Conservation (phyloP, 257 asterid species). For the Anisodus acutangulus region DNA sequence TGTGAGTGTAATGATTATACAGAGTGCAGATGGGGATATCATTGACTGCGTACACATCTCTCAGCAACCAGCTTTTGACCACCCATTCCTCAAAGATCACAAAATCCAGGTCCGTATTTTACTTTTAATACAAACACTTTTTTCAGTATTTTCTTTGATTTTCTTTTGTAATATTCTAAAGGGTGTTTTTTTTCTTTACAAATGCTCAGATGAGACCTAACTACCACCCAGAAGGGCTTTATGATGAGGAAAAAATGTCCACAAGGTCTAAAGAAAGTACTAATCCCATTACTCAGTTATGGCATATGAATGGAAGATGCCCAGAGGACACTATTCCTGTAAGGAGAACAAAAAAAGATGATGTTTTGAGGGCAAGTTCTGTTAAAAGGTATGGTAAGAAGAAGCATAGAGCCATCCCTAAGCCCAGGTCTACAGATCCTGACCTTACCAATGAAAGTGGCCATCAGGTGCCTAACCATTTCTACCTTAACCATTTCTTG, state of each 20-base stretch:
- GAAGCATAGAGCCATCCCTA: conserved; percentile 59
- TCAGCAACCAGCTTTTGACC: conserved; percentile 88
- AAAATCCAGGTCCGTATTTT: conserved; percentile 67
- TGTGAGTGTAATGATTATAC: conserved; percentile 40
- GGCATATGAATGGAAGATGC: conserved; percentile 86
- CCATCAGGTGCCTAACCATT: conserved; percentile 65
- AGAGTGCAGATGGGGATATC: conserved; percentile 89
- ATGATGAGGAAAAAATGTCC: conserved; percentile 55
- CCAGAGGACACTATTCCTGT: conserved; percentile 70
- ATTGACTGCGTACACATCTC: conserved; percentile 87
- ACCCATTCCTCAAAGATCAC: conserved; percentile 93
- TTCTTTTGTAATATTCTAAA: not conserved
- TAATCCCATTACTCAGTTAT: conserved; percentile 64
- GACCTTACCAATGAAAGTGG: conserved; percentile 74
- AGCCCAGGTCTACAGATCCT: conserved; percentile 79
- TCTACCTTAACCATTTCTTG: not conserved
- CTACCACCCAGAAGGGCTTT: conserved; percentile 80
- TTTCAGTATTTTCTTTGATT: not conserved
- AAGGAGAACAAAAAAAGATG: conserved; percentile 78
- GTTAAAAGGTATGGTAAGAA: conserved; percentile 77
- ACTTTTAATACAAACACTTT: not conserved
- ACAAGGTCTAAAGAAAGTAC: conserved; percentile 46
- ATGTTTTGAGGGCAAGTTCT: conserved; percentile 82
- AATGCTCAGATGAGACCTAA: conserved; percentile 64
- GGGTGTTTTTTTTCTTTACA: not conserved